Conservation (phyloP, 2,329 filamentous ascomycete genomes). For the Teratosphaeria nubilosa region DNA sequence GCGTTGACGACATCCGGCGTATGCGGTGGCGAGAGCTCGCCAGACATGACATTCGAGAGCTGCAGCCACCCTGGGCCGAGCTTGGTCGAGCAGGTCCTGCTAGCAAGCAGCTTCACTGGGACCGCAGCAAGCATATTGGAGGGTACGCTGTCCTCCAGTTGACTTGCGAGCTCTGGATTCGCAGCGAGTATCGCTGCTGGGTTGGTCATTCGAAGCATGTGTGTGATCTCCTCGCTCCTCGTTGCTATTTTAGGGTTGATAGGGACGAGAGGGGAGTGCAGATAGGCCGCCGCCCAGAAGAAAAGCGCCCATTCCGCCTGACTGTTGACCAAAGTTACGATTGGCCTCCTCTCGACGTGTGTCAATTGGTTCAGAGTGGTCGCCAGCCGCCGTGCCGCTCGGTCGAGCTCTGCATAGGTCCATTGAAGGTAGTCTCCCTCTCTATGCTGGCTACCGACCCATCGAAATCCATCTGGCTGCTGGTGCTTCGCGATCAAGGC, state of each 20-base stretch:
- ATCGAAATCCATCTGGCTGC: constrained; percentile 18
- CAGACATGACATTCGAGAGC: constrained; percentile 21
- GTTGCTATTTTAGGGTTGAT: constrained; percentile 23
- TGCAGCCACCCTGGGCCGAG: constrained; percentile 15
- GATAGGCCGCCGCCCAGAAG: constrained; percentile 24
- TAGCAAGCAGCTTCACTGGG: constrained; percentile 15
- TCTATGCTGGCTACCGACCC: constrained; percentile 20
- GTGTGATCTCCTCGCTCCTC: constrained; percentile 20
- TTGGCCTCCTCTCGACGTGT: constrained; percentile 22
- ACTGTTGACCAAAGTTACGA: constrained; percentile 22
- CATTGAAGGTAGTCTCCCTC: constrained; percentile 21
- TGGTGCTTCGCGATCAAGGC: constrained; percentile 24
- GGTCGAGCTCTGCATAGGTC: constrained; percentile 23
- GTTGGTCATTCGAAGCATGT: constrained; percentile 22
- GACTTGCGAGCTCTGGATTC: constrained; percentile 17
- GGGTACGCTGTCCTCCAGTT: constrained; percentile 19
- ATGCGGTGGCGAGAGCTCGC: constrained; percentile 22
- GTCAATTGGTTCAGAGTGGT: constrained; percentile 20
- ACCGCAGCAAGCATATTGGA: constrained; percentile 17
- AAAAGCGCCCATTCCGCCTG: constrained; percentile 26
- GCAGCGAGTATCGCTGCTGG: constrained; percentile 19
- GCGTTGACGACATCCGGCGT: constrained; percentile 20
- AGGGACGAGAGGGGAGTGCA: constrained; percentile 23
- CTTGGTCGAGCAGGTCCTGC: constrained; percentile 8
- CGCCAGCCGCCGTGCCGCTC: constrained; percentile 21